These are phyloP conservation scores for Suhomyces yuchorum DNA, from an alignment of 1,139 yeast species.

Conservation along the genomic window DNA sequence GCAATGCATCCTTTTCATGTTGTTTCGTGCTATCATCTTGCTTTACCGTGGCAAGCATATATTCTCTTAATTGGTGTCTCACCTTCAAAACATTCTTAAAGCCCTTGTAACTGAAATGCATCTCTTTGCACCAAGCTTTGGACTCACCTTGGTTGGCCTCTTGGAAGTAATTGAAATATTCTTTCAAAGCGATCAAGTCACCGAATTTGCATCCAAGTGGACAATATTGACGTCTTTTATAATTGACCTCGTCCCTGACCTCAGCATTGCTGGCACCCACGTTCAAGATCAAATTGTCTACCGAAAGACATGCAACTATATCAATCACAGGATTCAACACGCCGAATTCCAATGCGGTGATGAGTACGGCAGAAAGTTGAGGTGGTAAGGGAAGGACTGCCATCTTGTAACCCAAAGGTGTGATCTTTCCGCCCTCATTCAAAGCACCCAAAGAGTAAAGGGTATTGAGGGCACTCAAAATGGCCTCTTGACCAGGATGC, in stretches of 20 bases:
- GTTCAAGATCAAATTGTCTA: constrained; percentile 80
- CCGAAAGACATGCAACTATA: constrained; percentile 89
- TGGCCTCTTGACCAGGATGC: constrained; percentile 79
- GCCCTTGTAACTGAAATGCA: constrained; percentile 76
- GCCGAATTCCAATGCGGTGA: constrained; percentile 63
- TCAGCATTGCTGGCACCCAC: constrained; percentile 67
- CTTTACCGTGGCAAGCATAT: constrained; percentile 55
- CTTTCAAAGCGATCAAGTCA: constrained; percentile 82
- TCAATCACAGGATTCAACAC: constrained; percentile 74
- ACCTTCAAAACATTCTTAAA: constrained; percentile 77
- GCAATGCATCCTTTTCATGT: constrained; percentile 30
- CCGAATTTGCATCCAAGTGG: constrained; percentile 74
- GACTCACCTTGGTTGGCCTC: constrained; percentile 52
- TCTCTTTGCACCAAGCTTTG: constrained; percentile 80
- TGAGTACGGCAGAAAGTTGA: constrained; percentile 82
- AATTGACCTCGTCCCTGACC: constrained; percentile 75
- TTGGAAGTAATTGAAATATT: constrained; percentile 64
- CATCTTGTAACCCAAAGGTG: constrained; percentile 79
- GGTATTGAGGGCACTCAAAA: constrained; percentile 75
- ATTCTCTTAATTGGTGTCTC: constrained; percentile 71
- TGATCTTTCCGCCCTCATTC: constrained; percentile 73
- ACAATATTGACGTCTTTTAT: constrained; percentile 61
- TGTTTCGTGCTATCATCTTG: constrained; percentile 38
- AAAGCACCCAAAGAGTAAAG: constrained; percentile 80
- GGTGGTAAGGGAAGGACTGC: constrained; percentile 89